Evolutionary conservation across 2,329 filamentous ascomycete species (phyloP).

Genomic region (Penicillium sp.): DNA sequence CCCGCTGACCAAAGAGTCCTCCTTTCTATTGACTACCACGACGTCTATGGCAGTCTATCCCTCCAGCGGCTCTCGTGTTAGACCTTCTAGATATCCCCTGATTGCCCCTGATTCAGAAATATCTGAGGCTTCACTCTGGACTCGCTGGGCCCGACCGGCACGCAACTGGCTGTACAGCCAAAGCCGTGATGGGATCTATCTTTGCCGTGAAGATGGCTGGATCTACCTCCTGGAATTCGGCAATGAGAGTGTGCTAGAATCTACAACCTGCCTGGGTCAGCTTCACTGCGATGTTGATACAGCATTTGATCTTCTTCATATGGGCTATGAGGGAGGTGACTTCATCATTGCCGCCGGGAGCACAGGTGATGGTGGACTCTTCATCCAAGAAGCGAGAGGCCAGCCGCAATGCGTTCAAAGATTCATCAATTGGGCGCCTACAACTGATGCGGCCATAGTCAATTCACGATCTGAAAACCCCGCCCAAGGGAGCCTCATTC

Average conservation of each 20-base stretch:
- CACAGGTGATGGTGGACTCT: conserved; percentile 72
- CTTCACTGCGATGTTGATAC: conserved; percentile 73
- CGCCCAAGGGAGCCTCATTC: conserved; percentile 27
- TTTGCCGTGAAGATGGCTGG: conserved; percentile 83
- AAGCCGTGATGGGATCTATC: conserved; percentile 73
- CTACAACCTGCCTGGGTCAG: conserved; percentile 59
- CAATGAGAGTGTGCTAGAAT: conserved; percentile 53
- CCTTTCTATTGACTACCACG: conserved; percentile 67
- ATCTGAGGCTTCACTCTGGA: conserved; percentile 62
- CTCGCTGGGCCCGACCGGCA: conserved; percentile 76
- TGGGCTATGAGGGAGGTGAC: conserved; percentile 67
- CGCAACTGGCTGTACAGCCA: conserved; percentile 62
- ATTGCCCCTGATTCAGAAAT: conserved; percentile 26
- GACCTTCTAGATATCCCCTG: conserved; percentile 32
- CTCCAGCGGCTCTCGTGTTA: conserved; percentile 37
- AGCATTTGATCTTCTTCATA: conserved; percentile 68
- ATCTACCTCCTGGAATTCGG: conserved; percentile 70
- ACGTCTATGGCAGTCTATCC: conserved; percentile 52
- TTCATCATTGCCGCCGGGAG: conserved; percentile 77
- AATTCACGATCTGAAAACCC: conserved; percentile 17
- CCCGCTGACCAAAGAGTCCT: conserved; percentile 66
- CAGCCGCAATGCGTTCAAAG: conserved; percentile 55
- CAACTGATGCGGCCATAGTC: conserved; percentile 47
- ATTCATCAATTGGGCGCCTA: conserved; percentile 61
- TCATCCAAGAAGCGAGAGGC: conserved; percentile 63